Evolutionary conservation across 2,329 filamentous ascomycete species (phyloP), one percentile per base, ranked within the genome.

Genomic region (Cladophialophora exuberans): DNA sequence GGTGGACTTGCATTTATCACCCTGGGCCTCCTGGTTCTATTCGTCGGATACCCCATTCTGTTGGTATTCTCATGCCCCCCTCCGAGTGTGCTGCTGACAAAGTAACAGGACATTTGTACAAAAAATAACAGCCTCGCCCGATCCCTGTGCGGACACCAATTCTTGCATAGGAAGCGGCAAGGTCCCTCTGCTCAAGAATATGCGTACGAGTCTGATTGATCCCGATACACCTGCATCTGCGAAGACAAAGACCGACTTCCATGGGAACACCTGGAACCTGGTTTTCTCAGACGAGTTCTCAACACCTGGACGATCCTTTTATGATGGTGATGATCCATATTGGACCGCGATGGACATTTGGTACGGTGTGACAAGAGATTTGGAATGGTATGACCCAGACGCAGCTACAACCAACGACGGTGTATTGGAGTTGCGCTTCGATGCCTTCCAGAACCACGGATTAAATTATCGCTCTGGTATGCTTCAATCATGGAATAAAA

Each of bases 241-340:
- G 11, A 78, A 74, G 68, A 79, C 77, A 4, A 83, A 83, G 62
- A 86, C 68, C 44, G 74, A 79, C 2, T 71, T 74, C 18, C 78
- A 86, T 63, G 86, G 86, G 9, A 82, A 80, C 53, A 81, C 79
- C 15, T 79, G 85, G 71, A 79, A 82, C 30, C 73, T 89, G 30
- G 85, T 86, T 76, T 88, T 87, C 65, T 88, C 85, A 2, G 86
- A 89, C 66, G 86, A 89, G 65, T 89, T 89, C 70, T 87, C 87
- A 60, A 79, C 70, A 2, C 77, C 81, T 44, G 85, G 85, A 15
- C 79, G 86, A 44, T 86, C 85, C 2, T 89, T 89, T 64, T 89
- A 88, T 66, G 80, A 84, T 35, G 84, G 81, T 4, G 86, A 89
- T 64, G 86, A 89, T 66, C 79, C 86, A 0, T 89, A 79, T 66